Evolutionary conservation across 2,329 filamentous ascomycete species (phyloP).

Genomic region (Colletotrichum spaethianum): DNA sequence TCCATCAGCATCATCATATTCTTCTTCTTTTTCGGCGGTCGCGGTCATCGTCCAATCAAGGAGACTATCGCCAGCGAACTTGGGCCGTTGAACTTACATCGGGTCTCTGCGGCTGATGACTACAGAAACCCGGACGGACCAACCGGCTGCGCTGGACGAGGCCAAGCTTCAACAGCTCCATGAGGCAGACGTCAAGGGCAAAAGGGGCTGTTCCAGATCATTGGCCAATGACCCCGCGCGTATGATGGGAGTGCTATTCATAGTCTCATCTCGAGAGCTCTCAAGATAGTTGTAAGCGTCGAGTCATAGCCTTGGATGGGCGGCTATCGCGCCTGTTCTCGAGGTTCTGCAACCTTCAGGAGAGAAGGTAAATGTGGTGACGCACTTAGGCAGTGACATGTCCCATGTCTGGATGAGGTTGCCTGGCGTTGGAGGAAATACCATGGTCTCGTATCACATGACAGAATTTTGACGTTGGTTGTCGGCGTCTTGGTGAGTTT

Average conservation of each 20-base stretch:
- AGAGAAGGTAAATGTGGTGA: not conserved
- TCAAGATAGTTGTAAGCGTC: not conserved
- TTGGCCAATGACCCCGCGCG: not conserved
- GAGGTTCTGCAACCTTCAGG: not conserved
- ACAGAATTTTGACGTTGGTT: not conserved
- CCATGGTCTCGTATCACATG: slow-evolving; percentile 4
- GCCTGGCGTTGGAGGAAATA: not conserved
- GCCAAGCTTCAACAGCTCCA: slow-evolving; percentile 17
- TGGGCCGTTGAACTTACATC: slow-evolving; percentile 5
- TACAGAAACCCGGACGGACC: not conserved
- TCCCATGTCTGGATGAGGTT: not conserved
- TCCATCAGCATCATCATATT: not conserved
- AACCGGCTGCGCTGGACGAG: not conserved
- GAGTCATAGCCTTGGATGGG: not conserved
- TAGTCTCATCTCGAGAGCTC: not conserved
- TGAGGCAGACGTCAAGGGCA: slow-evolving; percentile 16
- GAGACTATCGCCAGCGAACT: not conserved
- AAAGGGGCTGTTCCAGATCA: slow-evolving; percentile 10
- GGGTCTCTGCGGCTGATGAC: slow-evolving; percentile 17
- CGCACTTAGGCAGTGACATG: not conserved
- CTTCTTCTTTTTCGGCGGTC: not conserved
- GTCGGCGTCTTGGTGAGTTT: no score
- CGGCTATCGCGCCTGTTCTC: slow-evolving; percentile 5
- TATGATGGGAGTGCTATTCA: slow-evolving; percentile 5
- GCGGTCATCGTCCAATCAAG: not conserved